Evolutionary conservation across 2,329 filamentous ascomycete genomes (phyloP), one percentile per base, ranked within the genome.

Genomic region (Venturiaceae sp.): DNA sequence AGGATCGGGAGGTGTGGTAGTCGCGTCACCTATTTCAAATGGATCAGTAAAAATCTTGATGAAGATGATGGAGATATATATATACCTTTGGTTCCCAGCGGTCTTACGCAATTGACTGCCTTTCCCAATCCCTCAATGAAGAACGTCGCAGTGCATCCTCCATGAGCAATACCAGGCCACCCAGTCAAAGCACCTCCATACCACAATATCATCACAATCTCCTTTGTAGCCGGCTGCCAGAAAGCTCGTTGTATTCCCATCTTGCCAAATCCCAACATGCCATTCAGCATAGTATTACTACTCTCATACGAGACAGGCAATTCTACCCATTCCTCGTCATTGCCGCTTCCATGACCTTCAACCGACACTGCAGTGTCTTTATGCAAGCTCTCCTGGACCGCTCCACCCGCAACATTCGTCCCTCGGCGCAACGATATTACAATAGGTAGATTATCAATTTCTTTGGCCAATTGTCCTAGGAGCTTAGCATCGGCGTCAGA

Each of bases 131-230:
- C 81, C 74, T 91, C 88, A 68, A 88, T 82, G 37, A 91, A 71
- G 3, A 88, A 69, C 0, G 84, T 90, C 7, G 84, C 85, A 53
- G 88, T 77, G 6, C 80, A 76, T 14, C 88, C 88, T 58, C 88
- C 88, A 72, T 92, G 88, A 55, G 84, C 83, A 41, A 88, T 76
- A 13, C 81, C 80, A 1, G 87, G 87, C 85, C 86, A 92, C 3
- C 88, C 87, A 53, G 79, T 75, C 21, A 86, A 67, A 1, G 76
- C 81, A n/a, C 75, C 69, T 6, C 88, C 88, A 57, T 91, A 78
- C 75, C 79, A 87, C 4, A 91, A 74, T n/a, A 91, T 77, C 54
- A 78, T 80, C 11, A 85, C 73, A 34, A 83, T 69, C 64, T 83
- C 81, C 63, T 82, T 54, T 6, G 33, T 34, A 32, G 11, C 19